Base-by-base conservation (phyloP, 2,329 filamentous ascomycete species). In the Monilinia fructigena region DNA sequence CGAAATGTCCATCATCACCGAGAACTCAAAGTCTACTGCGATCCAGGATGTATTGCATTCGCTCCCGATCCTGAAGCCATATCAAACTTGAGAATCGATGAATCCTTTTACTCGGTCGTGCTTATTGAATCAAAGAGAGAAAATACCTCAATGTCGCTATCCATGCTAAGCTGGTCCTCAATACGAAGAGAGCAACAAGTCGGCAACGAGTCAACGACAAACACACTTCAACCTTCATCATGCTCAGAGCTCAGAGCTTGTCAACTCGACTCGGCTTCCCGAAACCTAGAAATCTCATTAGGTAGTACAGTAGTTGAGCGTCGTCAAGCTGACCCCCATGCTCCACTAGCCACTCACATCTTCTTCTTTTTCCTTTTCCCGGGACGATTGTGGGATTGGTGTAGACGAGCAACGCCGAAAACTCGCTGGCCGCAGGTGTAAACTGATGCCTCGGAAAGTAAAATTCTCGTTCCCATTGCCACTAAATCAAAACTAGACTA, bases 1-100 rank as follows among this genome's bases (percentile, higher is more conserved):
- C 45, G 58, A 38, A 60, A 50, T 59, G 56, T 28, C 40, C 56
- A 35, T 60, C 58, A 60, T 12, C 45, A 35, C 56, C 56, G 26
- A 35, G 42, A 10, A 31, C 10, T 23, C 26, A 20, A 47, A 47
- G 26, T 47, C 40, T 31, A 16, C n/a, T 11, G 11, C 20, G 28
- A 10, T 28, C 23, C 14, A 18, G n/a, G n/a, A n/a, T n/a, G 28
- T 20, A 59, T 31, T 45, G 26, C 40, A n/a, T 2, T 47, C 26
- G 4, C 4, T 47, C 26, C 48, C 58, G 1, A 38, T 60, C 18
- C n/a, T 28, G 42, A 35, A 35, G 20, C 18, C 4, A 8, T 1
- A 14, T 14, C 12, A 35, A 6, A 1, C 7, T 35, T 35, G 31
- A 35, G 31, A 35, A 35, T 40, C 12, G 14, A 12, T 59, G 26